Evolutionary conservation across 2,329 filamentous ascomycete genomes (phyloP), one percentile per base, ranked within the genome.

Genomic region (Rhytidhysteron rufulum): DNA sequence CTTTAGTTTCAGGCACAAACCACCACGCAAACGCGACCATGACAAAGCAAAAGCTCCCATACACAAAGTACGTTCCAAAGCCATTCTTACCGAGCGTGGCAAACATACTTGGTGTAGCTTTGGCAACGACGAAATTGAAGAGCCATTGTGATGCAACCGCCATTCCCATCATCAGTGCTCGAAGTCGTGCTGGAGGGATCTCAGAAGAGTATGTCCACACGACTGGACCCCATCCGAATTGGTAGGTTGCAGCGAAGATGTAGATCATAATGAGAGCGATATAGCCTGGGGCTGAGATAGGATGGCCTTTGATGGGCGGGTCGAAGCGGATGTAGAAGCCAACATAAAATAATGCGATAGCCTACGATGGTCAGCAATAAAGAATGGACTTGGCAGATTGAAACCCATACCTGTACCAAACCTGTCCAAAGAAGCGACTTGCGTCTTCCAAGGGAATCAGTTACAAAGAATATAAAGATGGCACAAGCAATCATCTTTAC

Each of bases 201-300:
- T 85, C 82, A 16, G 73, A 74, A 9, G 82, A 73, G 49, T 83
- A 77, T 51, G 83, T 82, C 81, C 81, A 85, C 61, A 78, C 82
- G 29, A 76, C 77, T 0, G 79, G 78, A 1, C 81, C 81, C 81
- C 81, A 84, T 10, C 54, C 53, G 34, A 57, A 57, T 30, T 44
- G 41, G 66, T 83, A 85, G 55, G 79, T 74, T 2, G 70, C 75
- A 0, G 80, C 82, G 62, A 83, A 85, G n/a, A 85, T 69, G 64
- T 80, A 86, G 47, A 85, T 82, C 54, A 76, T 81, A n/a, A 80
- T 73, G 4, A 85, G 74, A 2, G 82, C 81, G 15, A 82, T 71
- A 48, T 84, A 84, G 22, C 82, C 82, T 4, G 82, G 79, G 0
- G 78, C 68, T 2, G 79, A 75, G 15, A 85, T 78, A 10, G 69